phyloP scores from a whole-genome alignment of 2,329 filamentous ascomycete genomes.

The Arthrobotrys iridis region DNA sequence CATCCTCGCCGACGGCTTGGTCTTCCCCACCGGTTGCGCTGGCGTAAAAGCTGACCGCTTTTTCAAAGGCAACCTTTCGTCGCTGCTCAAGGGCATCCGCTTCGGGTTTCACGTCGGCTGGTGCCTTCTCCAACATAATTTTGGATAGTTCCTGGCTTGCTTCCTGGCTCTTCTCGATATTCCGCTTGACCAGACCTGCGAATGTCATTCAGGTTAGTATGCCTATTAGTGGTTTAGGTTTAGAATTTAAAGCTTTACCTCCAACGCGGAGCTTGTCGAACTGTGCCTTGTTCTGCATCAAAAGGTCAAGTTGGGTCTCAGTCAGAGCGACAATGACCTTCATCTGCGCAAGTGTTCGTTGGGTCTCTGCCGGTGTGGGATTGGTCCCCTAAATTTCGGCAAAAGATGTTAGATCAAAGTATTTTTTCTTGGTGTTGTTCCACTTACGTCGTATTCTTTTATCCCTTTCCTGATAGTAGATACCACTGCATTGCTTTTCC shows the following conservation, averaged over 20 bases:
- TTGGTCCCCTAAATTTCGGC: slow-evolving; percentile 48
- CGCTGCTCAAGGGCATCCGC: slow-evolving; percentile 55
- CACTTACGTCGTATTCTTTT: slow-evolving; percentile 57
- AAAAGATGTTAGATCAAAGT: background rate
- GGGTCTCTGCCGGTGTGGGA: slow-evolving; percentile 55
- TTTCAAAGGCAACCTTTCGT: slow-evolving; percentile 54
- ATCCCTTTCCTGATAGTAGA: slow-evolving; percentile 58
- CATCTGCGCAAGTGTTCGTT: slow-evolving; percentile 57
- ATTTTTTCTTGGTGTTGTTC: background rate
- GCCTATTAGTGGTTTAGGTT: background rate
- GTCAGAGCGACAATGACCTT: slow-evolving; percentile 56
- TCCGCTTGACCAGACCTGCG: slow-evolving; percentile 57
- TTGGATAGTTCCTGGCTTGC: slow-evolving; percentile 54
- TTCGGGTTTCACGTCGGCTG: slow-evolving; percentile 54
- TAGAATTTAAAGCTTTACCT: background rate
- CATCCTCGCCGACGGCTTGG: slow-evolving; percentile 57
- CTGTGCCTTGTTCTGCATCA: slow-evolving; percentile 55
- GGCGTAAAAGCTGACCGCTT: slow-evolving; percentile 54
- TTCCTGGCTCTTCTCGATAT: slow-evolving; percentile 54
- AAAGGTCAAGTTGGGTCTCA: slow-evolving; percentile 57
- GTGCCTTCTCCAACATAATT: slow-evolving; percentile 55
- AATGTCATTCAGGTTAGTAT: background rate
- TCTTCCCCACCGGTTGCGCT: slow-evolving; percentile 54
- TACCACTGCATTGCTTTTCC: slow-evolving; percentile 58
- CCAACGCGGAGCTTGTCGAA: background rate